phyloP scores from a whole-genome alignment of 805 yeast species.

The Grigorovia yakushimaensis region DNA sequence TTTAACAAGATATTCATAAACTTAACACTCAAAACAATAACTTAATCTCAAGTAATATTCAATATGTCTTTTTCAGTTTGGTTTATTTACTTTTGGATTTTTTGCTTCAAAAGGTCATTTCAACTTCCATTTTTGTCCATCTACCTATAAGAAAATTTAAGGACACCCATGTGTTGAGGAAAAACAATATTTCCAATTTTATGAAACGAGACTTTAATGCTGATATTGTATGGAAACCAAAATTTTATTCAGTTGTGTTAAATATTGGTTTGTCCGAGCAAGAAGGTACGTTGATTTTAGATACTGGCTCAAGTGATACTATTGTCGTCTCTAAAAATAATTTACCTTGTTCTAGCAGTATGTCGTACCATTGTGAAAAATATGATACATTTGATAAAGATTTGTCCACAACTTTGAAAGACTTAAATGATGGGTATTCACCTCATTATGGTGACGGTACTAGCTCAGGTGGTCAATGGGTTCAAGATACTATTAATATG shows the following conservation, averaged over 20 bases:
- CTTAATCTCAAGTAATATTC: too few species aligned
- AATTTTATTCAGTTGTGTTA: slow-evolving; percentile 38
- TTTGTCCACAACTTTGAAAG: slow-evolving; percentile 16
- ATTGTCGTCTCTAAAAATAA: slow-evolving; percentile 36
- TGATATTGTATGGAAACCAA: neutral
- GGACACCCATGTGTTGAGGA: neutral
- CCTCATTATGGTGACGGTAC: slow-evolving; percentile 46
- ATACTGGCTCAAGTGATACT: slow-evolving; percentile 68
- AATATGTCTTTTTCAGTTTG: too few species aligned
- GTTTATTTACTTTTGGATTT: neutral
- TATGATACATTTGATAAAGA: slow-evolving; percentile 15
- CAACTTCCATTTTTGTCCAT: neutral
- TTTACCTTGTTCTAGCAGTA: slow-evolving; percentile 22
- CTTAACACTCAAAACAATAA: too few species aligned
- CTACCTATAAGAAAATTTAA: neutral
- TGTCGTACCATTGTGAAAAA: slow-evolving; percentile 11
- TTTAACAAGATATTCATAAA: too few species aligned
- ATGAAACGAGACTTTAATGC: neutral
- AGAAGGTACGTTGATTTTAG: slow-evolving; percentile 46
- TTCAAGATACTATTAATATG: slow-evolving; percentile 50
- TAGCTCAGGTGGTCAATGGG: slow-evolving; percentile 35
- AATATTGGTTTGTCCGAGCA: slow-evolving; percentile 51
- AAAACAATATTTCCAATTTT: too few species aligned
- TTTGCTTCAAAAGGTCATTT: neutral
- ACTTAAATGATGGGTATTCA: slow-evolving; percentile 29